Evolutionary conservation across 2,329 filamentous ascomycete species (phyloP).

Genomic region (Colletotrichum caudatum): DNA sequence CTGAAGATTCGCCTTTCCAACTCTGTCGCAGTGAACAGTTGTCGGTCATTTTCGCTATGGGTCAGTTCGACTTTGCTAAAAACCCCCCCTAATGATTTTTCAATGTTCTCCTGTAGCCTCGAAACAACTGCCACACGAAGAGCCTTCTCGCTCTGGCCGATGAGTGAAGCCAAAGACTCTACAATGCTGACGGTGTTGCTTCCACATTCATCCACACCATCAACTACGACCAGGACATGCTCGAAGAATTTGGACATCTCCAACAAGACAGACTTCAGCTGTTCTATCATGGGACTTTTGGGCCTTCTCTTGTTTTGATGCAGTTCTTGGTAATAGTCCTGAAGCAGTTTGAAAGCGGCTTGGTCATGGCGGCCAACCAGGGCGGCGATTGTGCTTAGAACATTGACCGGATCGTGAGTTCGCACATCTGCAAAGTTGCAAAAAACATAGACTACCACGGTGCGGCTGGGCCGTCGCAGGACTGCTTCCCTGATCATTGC

Average conservation of each 20-base stretch:
- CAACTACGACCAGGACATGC: slow-evolving; percentile 2
- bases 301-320: not conserved
- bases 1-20: not conserved
- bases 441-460: not conserved
- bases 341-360: not conserved
- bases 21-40: slow-evolving; percentile 8
- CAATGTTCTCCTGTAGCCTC: not conserved
- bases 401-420: not conserved
- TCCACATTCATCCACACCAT: slow-evolving; percentile 7
- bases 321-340: not conserved
- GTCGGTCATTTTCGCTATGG: not conserved
- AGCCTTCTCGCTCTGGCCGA: not conserved
- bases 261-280: not conserved
- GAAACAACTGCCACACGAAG: slow-evolving; percentile 1
- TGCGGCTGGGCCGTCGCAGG: not conserved
- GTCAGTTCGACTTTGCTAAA: not conserved
- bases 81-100: fast-evolving
- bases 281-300: not conserved
- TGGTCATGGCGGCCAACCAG: slow-evolving; percentile 2
- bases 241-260: not conserved
- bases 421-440: not conserved
- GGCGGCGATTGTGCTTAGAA: slow-evolving; percentile 9
- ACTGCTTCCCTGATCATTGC: slow-evolving; percentile 1
- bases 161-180: not conserved
- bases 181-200: not conserved